Evolutionary conservation across 176 grass and related monocot genomes (phyloP), one percentile per base, ranked within the genome.

Genomic region (Juncus effusus): DNA sequence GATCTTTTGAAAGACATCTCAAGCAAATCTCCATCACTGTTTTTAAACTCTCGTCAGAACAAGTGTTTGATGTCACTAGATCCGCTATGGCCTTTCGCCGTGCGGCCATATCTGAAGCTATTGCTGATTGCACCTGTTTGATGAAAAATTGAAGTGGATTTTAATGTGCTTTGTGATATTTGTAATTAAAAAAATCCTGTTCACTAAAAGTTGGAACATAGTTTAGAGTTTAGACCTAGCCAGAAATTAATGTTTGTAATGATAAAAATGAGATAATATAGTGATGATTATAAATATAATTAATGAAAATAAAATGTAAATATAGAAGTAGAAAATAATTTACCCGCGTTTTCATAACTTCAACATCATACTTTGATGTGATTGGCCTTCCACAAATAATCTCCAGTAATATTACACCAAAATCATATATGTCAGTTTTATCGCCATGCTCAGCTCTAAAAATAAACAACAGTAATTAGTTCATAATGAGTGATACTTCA

Each of bases 381-480:
- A 85, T 80, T 4, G 93, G 75, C 10, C 77, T 89, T 9, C 93
- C 88, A 1, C 82, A 61, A 10, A 97, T 40, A 13, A 86, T 78
- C 74, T 97, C 93, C 1, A 97, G 61, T 42, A 97, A 83, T 44
- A 97, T 86, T 61, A 97, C 76, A 0, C 93, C 93, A 28, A 97
- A 74, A 63, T 97, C 86, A 65, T 84, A 96, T 39, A 96, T 97
- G 66, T 97, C 93, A 8, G 80, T 78, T 77, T 89, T 92, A 64
- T 89, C 88, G 3, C 85, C 80, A 3, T 77, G 76, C 0, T 62
- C 71, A 4, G 83, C 58, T 56, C 88, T 85, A 77, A 3, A 38
- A 60, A 73, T 47, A 47, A 41, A 75, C 39, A 0, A 40, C 36
- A 19, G 28, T 68, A 54, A 38, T 68, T 68, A 19, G 42, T 50